Base-by-base conservation (phyloP, 2,329 filamentous ascomycete genomes). In the Ceratocystiopsis brevicomis region DNA sequence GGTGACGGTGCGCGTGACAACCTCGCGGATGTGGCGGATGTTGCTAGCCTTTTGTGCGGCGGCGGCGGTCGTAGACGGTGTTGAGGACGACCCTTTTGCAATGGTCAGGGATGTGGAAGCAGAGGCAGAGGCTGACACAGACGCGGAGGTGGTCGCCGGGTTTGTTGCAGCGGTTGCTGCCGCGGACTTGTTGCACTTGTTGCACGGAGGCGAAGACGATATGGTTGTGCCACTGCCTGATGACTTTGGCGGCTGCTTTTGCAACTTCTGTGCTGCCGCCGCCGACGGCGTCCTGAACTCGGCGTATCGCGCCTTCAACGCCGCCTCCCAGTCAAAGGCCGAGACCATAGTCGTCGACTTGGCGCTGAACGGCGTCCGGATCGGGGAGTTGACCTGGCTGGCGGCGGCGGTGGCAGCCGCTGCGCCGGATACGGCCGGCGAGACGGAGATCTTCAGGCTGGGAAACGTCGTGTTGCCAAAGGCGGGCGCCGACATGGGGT, bases 1-100 rank as follows among this genome's bases (percentile, higher is more conserved):
- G 37, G 84, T 94, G 47, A 94, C 83, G 15, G 86, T 95, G 52
- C 86, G 73, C n/a, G 87, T 95, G 43, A 95, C 82, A 5, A 95
- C 85, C 59, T 95, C 86, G 44, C 84, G 70, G 46, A 95, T 85
- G 55, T 80, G 71, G 47, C 78, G 73, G 45, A 78, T 67, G 52
- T 30, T 30, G 25, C 68, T 77, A 32, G 76, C 76, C 50, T 69
- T 71, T 10, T 30, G 25, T 37, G 46, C 39, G 13, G 46, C 21
- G 12, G 39, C 11, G 17, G 42, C 21, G 4, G 38, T 17, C 1
- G 25, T 9, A 9, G 46, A 10, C 4, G 42, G 30, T 10, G 72
- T 65, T 16, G 68, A 56, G 56, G 73, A 72, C 19, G 68, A 56
- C 4, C 4, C 33, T 4, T n/a, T 35, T 12, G 33, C 9, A 3